Percentiles rank a stretch among this genome's conserved stretches.
Evolutionary conservation across 176 grass and related monocot genomes (phyloP).

Genomic region (Hsuehochloa calcarea): DNA sequence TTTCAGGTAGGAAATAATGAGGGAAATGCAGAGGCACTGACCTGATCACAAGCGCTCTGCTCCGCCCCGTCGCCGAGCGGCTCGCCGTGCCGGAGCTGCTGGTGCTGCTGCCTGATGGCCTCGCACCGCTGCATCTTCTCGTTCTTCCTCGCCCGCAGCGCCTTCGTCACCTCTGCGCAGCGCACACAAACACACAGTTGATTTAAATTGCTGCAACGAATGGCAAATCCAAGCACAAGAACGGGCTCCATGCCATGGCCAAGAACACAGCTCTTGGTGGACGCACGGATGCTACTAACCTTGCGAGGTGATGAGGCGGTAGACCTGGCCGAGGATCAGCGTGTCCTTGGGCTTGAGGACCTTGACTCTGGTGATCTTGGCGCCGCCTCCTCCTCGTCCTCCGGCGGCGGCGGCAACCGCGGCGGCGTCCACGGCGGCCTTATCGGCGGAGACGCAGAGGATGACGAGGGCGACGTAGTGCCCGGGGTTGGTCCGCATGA

Average conservation of each 20-base stretch:
- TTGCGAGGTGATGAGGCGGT: conserved; percentile 90
- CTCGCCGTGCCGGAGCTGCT: conserved; percentile 39
- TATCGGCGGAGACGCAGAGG: conserved; percentile 42
- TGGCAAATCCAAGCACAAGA: neutral
- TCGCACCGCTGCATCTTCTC: conserved; percentile 90
- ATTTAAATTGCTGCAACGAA: neutral
- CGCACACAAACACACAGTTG: neutral
- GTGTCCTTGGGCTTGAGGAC: conserved; percentile 94
- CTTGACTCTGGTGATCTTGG: conserved; percentile 74
- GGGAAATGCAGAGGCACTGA: neutral
- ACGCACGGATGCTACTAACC: conserved; percentile 18
- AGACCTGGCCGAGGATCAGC: conserved; percentile 86
- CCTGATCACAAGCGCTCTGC: conserved; percentile 28
- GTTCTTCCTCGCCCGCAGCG: conserved; percentile 68
- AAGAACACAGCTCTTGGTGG: neutral
- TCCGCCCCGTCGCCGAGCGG: neutral
- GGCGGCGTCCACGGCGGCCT: conserved; percentile 6
- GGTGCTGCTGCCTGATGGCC: conserved; percentile 59
- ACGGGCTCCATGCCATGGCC: neutral
- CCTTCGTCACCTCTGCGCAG: conserved; percentile 81
- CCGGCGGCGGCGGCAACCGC: neutral
- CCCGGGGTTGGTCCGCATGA: conserved; percentile 83
- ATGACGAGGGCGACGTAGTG: conserved; percentile 95
- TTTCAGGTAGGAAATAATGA: neutral
- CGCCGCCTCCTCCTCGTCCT: neutral